Percentiles rank a stretch among this genome's conserved stretches.
Evolutionary conservation across 192 early-diverging fungal species (phyloP).

Genomic region (Podila clonocystis): DNA sequence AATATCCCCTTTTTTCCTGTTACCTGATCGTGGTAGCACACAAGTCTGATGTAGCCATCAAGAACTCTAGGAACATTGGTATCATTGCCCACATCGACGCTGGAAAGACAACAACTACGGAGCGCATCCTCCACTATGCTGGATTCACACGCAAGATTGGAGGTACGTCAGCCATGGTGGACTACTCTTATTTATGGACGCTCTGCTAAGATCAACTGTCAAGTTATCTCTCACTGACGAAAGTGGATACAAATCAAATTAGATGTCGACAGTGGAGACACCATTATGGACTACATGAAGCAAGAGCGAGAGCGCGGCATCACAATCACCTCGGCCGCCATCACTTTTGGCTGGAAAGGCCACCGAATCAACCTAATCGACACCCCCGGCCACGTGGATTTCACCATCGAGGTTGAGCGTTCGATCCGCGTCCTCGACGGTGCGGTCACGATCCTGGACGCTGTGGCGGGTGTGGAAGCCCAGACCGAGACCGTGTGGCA

Average conservation of each 20-base stretch:
- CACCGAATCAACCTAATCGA: constrained; percentile 93
- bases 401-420: constrained; percentile 96
- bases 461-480: constrained; percentile 95
- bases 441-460: constrained; percentile 92
- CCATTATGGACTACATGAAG: constrained; percentile 93
- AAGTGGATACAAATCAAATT: neutral
- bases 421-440: constrained; percentile 94
- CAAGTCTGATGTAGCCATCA: constrained; percentile 44
- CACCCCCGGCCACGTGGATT: constrained; percentile 96
- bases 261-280: constrained; percentile 94
- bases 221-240: no score
- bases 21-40: constrained; percentile 3
- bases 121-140: constrained; percentile 96
- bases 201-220: no score
- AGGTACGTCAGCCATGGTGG: constrained; percentile 52
- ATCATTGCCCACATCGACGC: constrained; percentile 99
- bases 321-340: constrained; percentile 93
- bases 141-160: constrained; percentile 90
- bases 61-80: constrained; percentile 83
- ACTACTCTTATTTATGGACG: neutral
- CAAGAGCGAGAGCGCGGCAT: constrained; percentile 93
- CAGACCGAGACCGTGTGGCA: constrained; percentile 96
- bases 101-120: constrained; percentile 96
- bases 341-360: constrained; percentile 81
- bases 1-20: neutral